Evolutionary conservation across 208 protist species (phyloP), one percentile per base, ranked within the genome.

Genomic region (Trypanosoma boissoni): DNA sequence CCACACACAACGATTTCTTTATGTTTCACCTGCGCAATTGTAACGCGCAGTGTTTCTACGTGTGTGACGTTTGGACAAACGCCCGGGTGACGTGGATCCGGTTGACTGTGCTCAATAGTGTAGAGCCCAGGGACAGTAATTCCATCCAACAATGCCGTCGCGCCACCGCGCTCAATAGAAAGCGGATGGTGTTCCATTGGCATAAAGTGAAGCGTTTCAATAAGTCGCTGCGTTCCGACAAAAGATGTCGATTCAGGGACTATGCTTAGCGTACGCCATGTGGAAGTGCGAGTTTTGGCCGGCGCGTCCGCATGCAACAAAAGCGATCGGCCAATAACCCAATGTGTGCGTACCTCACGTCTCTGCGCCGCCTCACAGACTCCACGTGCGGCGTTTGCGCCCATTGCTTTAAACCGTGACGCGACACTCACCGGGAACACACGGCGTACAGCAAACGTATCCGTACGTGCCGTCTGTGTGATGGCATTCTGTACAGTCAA

Each of bases 81-180:
- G 27, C 49, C 39, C 3, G 88, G 88, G 65, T 92, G 64, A 37
- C 34, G 49, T 2, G 88, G 83, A 69, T 95, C 88, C 0, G 76
- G 72, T 42, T 77, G 53, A 23, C 58, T 26, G 70, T 88, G 76
- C 2, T 45, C 59, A 32, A 95, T 64, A 18, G 76, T 88, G 73
- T 95, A 95, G 8, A 95, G 63, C 2, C 88, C 88, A 8, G 85
- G 80, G 7, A 69, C 76, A 21, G 49, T 32, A 43, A 95, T 67
- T 10, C 78, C 78, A 5, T 54, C 69, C 41, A 92, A 68, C 29
- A 83, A 63, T 8, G 66, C 84, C 3, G 81, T 86, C 5, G 74
- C 76, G 7, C 59, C 23, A 10, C 74, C 73, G 12, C 74, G 55
- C 9, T 64, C 70, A 28, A 86, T 4, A 1, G 77, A 78, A 14